Conservation (phyloP, 345 rosid species). For the Barbarea vulgaris region DNA sequence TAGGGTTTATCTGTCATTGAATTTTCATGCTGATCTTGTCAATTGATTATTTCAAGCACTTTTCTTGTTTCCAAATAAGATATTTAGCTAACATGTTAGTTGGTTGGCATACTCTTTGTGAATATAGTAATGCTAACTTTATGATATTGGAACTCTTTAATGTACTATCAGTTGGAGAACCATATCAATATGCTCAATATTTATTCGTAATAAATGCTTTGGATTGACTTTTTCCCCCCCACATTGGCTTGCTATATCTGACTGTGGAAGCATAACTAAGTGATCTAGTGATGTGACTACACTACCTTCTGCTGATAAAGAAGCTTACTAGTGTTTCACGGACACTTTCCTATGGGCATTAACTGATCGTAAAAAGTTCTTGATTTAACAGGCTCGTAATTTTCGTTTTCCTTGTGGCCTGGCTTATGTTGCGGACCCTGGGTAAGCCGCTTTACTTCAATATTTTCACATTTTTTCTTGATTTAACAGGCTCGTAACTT, state of each 20-base stretch:
- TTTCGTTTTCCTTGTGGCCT: constrained; percentile 87
- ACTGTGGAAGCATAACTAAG: not conserved
- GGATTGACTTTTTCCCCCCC: not conserved
- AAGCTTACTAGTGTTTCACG: not conserved
- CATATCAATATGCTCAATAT: not conserved
- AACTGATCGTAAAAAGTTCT: constrained; percentile 22
- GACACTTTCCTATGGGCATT: constrained; percentile 10
- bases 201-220: not conserved
- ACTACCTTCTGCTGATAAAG: constrained; percentile 9
- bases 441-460: constrained; percentile 55
- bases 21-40: not conserved
- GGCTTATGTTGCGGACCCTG: constrained; percentile 89
- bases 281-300: constrained; percentile 9
- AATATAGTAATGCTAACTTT: constrained; percentile 6
- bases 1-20: constrained; percentile 12
- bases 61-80: constrained; percentile 10
- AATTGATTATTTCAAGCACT: not conserved
- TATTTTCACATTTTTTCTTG: constrained; percentile 25
- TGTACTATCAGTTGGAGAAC: constrained; percentile 2
- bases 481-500: not conserved
- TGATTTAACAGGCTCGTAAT: constrained; percentile 81
- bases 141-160: not conserved
- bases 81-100: constrained; percentile 20
- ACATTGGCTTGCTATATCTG: constrained; percentile 7
- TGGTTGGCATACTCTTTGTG: not conserved